Conservation (phyloP, 352 stramenopile genomes). For the Phytophthora brassicae region DNA sequence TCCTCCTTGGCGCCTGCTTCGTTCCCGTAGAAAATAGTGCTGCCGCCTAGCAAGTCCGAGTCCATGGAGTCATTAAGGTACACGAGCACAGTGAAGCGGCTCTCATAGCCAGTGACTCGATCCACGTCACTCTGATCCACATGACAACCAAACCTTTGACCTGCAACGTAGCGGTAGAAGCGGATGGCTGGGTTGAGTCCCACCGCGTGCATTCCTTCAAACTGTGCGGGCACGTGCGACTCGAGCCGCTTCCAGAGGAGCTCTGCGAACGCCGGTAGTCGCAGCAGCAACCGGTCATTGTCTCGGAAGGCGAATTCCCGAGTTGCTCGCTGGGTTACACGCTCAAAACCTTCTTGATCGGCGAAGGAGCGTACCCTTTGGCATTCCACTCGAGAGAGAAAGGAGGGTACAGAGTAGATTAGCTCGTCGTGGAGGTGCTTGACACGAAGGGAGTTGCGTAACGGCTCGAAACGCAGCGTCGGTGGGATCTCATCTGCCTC, state of each 20-base stretch:
- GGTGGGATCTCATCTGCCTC: constrained; percentile 34
- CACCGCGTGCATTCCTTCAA: constrained; percentile 62
- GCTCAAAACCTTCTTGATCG: constrained; percentile 53
- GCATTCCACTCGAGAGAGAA: constrained; percentile 68
- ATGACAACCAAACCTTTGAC: constrained; percentile 78
- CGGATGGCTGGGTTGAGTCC: constrained; percentile 74
- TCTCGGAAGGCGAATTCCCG: constrained; percentile 72
- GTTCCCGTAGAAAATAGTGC: constrained; percentile 76
- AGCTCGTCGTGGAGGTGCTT: constrained; percentile 54
- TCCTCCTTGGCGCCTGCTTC: constrained; percentile 44
- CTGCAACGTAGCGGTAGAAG: constrained; percentile 74
- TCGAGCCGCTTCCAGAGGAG: constrained; percentile 68
- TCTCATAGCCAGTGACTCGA: constrained; percentile 63
- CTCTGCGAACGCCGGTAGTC: constrained; percentile 61
- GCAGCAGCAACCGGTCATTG: constrained; percentile 71
- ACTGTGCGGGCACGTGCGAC: constrained; percentile 53
- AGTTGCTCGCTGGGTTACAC: constrained; percentile 70
- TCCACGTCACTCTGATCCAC: constrained; percentile 87
- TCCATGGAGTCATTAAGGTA: constrained; percentile 79
- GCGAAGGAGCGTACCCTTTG: constrained; percentile 61
- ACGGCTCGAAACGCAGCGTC: constrained; percentile 50
- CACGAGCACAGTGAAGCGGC: constrained; percentile 80
- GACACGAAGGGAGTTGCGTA: constrained; percentile 34
- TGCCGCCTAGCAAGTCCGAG: constrained; percentile 66
- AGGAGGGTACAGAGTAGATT: constrained; percentile 66